These are phyloP conservation scores for Microascus cirrosus DNA, from an alignment of 2,329 filamentous ascomycete genomes.

Conservation along the genomic window DNA sequence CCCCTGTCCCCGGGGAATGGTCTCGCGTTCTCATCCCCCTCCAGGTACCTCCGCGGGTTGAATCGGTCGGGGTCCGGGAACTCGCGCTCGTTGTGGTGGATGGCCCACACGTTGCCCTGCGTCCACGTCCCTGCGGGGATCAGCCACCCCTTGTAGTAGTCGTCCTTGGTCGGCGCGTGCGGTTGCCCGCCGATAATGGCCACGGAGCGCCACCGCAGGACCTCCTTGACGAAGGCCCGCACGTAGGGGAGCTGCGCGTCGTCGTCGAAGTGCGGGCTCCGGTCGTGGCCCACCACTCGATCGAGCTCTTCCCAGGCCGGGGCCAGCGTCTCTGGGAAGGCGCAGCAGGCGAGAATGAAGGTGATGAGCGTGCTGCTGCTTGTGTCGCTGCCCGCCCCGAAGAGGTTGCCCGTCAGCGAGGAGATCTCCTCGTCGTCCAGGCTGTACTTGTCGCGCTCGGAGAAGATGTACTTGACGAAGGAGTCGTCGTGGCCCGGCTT, in stretches of 20 bases:
- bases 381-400: constrained; percentile 17
- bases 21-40: constrained; percentile 22
- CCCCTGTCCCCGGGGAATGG: constrained; percentile 36
- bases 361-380: constrained; percentile 19
- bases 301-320: constrained; percentile 41
- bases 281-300: constrained; percentile 30
- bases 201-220: constrained; percentile 43
- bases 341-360: constrained; percentile 37
- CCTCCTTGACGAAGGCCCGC: constrained; percentile 41
- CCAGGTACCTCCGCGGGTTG: constrained; percentile 27
- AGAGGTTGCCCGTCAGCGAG: constrained; percentile 33
- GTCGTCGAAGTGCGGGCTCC: constrained; percentile 37
- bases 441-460: constrained; percentile 31
- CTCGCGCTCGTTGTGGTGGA: constrained; percentile 15
- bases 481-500: constrained; percentile 19
- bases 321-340: constrained; percentile 31
- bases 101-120: constrained; percentile 35
- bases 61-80: constrained; percentile 34
- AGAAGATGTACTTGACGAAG: constrained; percentile 34
- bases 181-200: constrained; percentile 38
- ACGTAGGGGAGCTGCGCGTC: constrained; percentile 38
- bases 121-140: constrained; percentile 39
- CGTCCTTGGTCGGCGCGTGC: constrained; percentile 33
- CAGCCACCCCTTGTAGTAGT: constrained; percentile 32
- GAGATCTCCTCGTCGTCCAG: constrained; percentile 32